Conservation (phyloP, 106 monocot species). For the Allium cepa region DNA sequence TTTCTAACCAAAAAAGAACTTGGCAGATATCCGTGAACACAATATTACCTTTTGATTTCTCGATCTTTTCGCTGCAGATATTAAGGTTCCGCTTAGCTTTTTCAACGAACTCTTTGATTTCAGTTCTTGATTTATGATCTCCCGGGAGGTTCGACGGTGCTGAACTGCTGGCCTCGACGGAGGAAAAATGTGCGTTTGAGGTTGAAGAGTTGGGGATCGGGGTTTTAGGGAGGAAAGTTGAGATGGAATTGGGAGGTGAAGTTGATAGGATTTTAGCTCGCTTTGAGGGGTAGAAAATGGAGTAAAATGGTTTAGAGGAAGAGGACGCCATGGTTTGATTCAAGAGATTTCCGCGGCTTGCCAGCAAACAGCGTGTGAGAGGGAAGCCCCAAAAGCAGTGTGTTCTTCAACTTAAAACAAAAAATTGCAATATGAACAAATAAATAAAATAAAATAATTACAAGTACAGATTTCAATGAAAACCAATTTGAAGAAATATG, state of each 20-base stretch:
- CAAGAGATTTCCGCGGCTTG: too few species aligned
- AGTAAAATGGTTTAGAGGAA: slow-evolving; percentile 44
- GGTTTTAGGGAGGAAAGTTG: slow-evolving; percentile 12
- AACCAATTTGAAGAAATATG: too few species aligned
- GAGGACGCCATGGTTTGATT: slow-evolving; percentile 18
- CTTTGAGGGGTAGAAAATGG: slow-evolving; percentile 58
- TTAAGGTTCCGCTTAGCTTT: slow-evolving; percentile 45
- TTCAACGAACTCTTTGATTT: slow-evolving; percentile 63
- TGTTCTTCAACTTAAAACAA: too few species aligned
- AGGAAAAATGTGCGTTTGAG: background rate
- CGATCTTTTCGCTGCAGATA: slow-evolving; percentile 51
- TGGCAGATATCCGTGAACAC: background rate
- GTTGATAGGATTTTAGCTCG: slow-evolving; percentile 33
- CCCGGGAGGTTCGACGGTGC: slow-evolving; percentile 17
- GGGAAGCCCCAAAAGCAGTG: too few species aligned
- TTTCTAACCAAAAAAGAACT: background rate
- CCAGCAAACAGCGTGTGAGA: too few species aligned
- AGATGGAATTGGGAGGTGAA: too few species aligned
- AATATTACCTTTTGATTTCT: slow-evolving; percentile 44
- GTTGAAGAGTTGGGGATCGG: slow-evolving; percentile 10
- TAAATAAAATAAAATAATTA: too few species aligned
- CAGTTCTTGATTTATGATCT: slow-evolving; percentile 46
- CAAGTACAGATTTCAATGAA: too few species aligned
- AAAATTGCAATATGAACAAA: too few species aligned
- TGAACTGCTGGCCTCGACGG: background rate